These are phyloP conservation scores for Barnettozyma vustinii DNA, from an alignment of 805 yeast species.

Conservation along the genomic window DNA sequence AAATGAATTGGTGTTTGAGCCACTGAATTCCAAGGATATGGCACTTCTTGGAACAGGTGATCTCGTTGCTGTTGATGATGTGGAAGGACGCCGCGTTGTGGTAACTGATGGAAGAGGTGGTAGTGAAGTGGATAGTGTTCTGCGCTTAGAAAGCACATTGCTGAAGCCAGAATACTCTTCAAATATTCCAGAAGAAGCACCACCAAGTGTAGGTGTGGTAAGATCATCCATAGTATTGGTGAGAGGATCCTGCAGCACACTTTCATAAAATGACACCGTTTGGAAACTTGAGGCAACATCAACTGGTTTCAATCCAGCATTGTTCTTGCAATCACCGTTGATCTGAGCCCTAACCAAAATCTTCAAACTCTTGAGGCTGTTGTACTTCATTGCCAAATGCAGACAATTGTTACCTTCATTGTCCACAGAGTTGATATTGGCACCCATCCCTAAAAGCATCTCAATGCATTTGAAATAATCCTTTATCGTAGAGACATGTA, in stretches of 20 bases:
- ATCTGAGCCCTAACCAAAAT: constrained; percentile 46
- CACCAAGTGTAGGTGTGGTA: constrained; percentile 3
- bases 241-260: neutral
- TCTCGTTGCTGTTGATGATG: constrained; percentile 19
- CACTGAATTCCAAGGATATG: constrained; percentile 19
- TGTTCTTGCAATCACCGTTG: constrained; percentile 44
- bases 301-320: constrained; percentile 58
- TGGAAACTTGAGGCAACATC: constrained; percentile 55
- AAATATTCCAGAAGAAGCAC: neutral
- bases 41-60: constrained; percentile 24
- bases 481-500: constrained; percentile 59
- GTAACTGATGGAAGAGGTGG: constrained; percentile 32
- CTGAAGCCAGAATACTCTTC: neutral
- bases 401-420: constrained; percentile 74
- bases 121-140: constrained; percentile 24
- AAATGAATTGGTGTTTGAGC: constrained; percentile 21
- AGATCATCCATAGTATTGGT: constrained; percentile 9
- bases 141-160: neutral
- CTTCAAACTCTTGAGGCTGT: constrained; percentile 51
- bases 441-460: constrained; percentile 66
- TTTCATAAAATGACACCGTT: constrained; percentile 37
- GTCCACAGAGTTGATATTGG: constrained; percentile 70
- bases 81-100: constrained; percentile 25
- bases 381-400: constrained; percentile 75
- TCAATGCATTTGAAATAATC: constrained; percentile 62